phyloP scores from a whole-genome alignment of 1,284 basidiomycete genomes.

The Malassezia caprae region DNA sequence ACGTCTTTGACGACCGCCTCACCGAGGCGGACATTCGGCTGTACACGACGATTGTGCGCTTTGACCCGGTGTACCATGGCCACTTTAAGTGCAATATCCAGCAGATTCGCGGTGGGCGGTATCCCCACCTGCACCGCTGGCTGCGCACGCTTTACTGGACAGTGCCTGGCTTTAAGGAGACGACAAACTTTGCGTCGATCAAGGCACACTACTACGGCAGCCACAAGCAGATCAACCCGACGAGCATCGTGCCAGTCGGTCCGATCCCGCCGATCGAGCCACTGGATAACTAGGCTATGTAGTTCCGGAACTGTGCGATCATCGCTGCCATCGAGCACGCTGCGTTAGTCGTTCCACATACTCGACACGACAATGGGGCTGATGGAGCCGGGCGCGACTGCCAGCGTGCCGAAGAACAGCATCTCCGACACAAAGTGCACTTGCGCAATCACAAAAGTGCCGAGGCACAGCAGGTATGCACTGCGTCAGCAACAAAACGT shows the following conservation, averaged over 20 bases:
- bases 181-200: slow-evolving; percentile 65
- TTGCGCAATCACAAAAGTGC: slow-evolving; percentile 80
- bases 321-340: slow-evolving; percentile 15
- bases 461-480: slow-evolving; percentile 70
- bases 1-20: slow-evolving; percentile 66
- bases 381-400: slow-evolving; percentile 57
- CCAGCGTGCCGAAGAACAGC: slow-evolving; percentile 69
- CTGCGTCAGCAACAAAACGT: slow-evolving; percentile 15
- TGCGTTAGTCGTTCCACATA: slow-evolving; percentile 51
- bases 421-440: slow-evolving; percentile 78
- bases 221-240: slow-evolving; percentile 42
- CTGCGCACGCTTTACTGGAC: slow-evolving; percentile 85
- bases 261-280: slow-evolving; percentile 37
- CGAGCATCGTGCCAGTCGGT: slow-evolving; percentile 36
- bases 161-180: slow-evolving; percentile 71
- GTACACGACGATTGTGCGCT: slow-evolving; percentile 74
- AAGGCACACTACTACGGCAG: slow-evolving; percentile 49
- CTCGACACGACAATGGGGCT: slow-evolving; percentile 77
- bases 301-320: slow-evolving; percentile 13
- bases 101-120: slow-evolving; percentile 31
- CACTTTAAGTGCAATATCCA: slow-evolving; percentile 83
- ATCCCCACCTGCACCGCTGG: slow-evolving; percentile 52
- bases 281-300: slow-evolving; percentile 18
- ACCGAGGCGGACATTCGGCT: slow-evolving; percentile 82
- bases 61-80: slow-evolving; percentile 66